Evolutionary conservation across 768 basidiomycete genomes (phyloP), one percentile per base, ranked within the genome.

Genomic region (Naganishia onofrii): DNA sequence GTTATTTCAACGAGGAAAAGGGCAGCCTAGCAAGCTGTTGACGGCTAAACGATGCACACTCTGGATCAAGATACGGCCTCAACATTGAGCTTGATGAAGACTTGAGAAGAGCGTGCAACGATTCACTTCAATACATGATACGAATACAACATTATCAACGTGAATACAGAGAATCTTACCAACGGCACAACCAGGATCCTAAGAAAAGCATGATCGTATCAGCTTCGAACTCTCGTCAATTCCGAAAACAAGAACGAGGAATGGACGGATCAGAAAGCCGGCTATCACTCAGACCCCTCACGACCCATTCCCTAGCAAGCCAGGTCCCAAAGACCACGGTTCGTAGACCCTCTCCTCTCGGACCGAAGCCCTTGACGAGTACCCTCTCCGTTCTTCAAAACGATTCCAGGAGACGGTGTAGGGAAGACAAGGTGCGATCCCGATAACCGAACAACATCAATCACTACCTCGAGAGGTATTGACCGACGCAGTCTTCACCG

Each of bases 211-310:
- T 13, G 12, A 63, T 44, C 0, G 7, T 7, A 44, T 63, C 60
- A 63, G 60, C 60, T 63, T 29, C 38, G 29, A 26, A 15, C 60
- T 3, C 29, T 15, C n/a, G 10, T 26, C 36, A 15, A 10, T 26
- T 26, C 19, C 60, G 23, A 26, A 23, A 63, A 23, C 13, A 5
- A 21, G 31, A 21, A 58, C 29, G 54, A 42, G 60, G 60, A 63
- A 63, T 63, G 60, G 28, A 63, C 36, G 28, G 60, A 63, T 63
- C 60, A 63, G 60, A 63, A 63, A 63, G 60, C 60, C 60, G 60
- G 60, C 60, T 63, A 29, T 63, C 60, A 63, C 60, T 63, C 60
- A 63, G 36, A 42, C 60, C 42, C 29, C 23, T 44, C 38, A 9
- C 21, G 36, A 63, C 60, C 60, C 36, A 44, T 63, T 28, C 60